Evolutionary conservation across 225 moss, liverwort and hornwort genomes (phyloP).

Genomic region (Physcomitrellopsis africana): DNA sequence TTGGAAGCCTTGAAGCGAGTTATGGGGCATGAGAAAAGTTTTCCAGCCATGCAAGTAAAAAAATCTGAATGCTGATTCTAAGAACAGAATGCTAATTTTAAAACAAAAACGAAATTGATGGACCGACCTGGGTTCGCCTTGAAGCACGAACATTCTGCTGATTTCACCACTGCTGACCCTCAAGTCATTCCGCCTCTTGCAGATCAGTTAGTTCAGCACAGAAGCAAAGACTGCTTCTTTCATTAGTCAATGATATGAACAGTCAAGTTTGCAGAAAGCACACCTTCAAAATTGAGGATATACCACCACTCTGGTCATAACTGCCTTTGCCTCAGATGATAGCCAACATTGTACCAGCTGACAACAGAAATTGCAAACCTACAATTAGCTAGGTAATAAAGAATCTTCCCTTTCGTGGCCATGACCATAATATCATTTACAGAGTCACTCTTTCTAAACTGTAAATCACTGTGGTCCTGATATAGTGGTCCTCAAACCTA

Average conservation of each 20-base stretch:
- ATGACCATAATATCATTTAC: no score
- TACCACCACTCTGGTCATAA: no score
- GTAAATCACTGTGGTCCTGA: no score
- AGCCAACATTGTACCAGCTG: no score
- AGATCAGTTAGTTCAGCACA: constrained; percentile 57
- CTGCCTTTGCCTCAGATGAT: no score
- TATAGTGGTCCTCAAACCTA: no score
- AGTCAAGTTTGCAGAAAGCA: neutral
- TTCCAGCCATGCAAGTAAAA: constrained; percentile 97
- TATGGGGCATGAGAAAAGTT: constrained; percentile 72
- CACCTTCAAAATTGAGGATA: neutral
- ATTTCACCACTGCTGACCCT: constrained; percentile 56
- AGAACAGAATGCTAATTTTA: constrained; percentile 85
- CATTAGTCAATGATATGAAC: neutral
- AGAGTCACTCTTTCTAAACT: no score
- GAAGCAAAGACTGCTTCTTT: neutral
- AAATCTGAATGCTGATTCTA: constrained; percentile 92
- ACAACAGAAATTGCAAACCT: no score
- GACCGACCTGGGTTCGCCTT: constrained; percentile 62
- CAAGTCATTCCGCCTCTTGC: constrained; percentile 63
- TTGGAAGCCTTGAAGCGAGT: constrained; percentile 63
- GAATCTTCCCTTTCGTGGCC: no score
- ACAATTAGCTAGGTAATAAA: no score
- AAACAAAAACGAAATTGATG: constrained; percentile 60
- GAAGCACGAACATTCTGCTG: constrained; percentile 67